Base-by-base conservation (phyloP, 352 stramenopile species). In the Globisporangium emineosum region DNA sequence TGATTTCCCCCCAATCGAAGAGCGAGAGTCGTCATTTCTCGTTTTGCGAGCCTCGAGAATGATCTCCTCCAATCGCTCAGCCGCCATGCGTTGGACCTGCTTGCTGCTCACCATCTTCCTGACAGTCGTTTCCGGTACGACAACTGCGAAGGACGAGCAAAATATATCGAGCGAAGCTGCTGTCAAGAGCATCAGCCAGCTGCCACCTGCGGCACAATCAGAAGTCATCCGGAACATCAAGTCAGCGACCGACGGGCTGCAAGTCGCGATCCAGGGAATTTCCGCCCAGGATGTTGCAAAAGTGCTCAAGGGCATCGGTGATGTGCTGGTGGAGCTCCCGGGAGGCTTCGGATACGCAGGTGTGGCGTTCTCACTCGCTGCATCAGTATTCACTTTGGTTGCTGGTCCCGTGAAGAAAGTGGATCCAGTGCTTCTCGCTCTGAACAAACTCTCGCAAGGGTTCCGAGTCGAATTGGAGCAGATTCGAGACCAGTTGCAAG, bases 351-450 rank as follows among this genome's bases (percentile, higher is more conserved):
- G 76, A 8, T 73, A 64, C 33, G 66, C 69, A n/a, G 76, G 76
- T 0, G 69, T 84, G 19, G 76, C 71, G 2, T 84, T 84, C 53
- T 84, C 76, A 1, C 53, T 84, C 23, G 73, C 73, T 0, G 76
- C 76, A 3, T 80, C 76, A 1, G 66, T 74, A 17, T 70, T 77
- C 42, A 69, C 76, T 9, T 15, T 76, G 2, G 3, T 68, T 1
- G 43, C 53, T 0, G 53, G 59, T 8, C 2, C 45, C 1, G 56
- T 33, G 0, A 70, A 49, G 12, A 61, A 65, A 32, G 51, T 66
- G n/a, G 76, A 84, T 27, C 73, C 73, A 0, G 67, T 81, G 23
- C 59, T 84, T 17, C 47, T 53, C 2, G 70, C 71, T 0, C 61
- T 84, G 3, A 64, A 65, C 43, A 40, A 68, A 32, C 60, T 81